Conservation (phyloP, 2,329 filamentous ascomycete genomes). For the Parafenestella ontariensis region DNA sequence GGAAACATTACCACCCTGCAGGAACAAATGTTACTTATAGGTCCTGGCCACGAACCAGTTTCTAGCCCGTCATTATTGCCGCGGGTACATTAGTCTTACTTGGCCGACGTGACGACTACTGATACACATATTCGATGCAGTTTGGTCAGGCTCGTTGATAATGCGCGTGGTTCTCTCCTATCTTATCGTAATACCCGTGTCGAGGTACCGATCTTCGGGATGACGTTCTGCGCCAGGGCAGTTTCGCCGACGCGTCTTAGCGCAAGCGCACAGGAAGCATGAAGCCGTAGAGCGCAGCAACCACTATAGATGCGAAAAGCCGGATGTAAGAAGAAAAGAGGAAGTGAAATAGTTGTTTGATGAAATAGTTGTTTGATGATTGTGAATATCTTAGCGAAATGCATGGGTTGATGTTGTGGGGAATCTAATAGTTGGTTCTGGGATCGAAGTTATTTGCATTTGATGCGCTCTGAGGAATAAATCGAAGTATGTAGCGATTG, state of each 20-base stretch:
- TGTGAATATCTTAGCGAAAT: too few relatives aligned
- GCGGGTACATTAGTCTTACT: background rate
- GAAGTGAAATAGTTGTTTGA: too few relatives aligned
- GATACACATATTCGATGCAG: background rate
- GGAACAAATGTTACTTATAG: conserved; percentile 5
- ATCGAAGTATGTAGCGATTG: too few relatives aligned
- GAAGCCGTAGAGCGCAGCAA: too few relatives aligned
- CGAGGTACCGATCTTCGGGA: conserved; percentile 26
- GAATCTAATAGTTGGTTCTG: too few relatives aligned
- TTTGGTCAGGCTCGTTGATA: conserved; percentile 22
- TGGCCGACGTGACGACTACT: background rate
- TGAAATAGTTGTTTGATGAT: too few relatives aligned
- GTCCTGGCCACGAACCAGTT: background rate
- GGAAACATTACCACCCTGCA: background rate
- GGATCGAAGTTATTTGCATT: too few relatives aligned
- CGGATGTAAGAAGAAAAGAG: too few relatives aligned
- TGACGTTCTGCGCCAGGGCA: conserved; percentile 29
- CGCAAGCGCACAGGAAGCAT: conserved; percentile 3
- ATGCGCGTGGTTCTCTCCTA: conserved; percentile 5
- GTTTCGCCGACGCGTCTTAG: conserved; percentile 25
- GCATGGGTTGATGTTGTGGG: too few relatives aligned
- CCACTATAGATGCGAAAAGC: too few relatives aligned
- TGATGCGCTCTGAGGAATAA: too few relatives aligned
- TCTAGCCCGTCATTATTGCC: conserved; percentile 7
- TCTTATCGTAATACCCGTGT: conserved; percentile 23